Conservation (phyloP, 495 filamentous ascomycete species). For the Jackrogersella multiformis region DNA sequence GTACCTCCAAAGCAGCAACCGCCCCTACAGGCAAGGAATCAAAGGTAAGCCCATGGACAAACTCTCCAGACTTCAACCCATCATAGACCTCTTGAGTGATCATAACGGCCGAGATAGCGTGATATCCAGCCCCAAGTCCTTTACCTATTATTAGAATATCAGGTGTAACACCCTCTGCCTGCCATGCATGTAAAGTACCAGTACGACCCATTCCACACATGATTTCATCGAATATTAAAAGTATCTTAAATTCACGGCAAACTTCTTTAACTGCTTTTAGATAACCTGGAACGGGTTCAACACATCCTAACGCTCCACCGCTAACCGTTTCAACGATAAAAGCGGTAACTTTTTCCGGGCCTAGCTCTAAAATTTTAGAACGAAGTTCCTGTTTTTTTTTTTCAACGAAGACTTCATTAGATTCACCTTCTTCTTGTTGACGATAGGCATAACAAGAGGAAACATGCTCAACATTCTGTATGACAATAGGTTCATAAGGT, state of each 20-base stretch:
- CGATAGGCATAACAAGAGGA: conserved; percentile 62
- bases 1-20: conserved; percentile 3
- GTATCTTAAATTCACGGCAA: conserved; percentile 69
- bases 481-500: conserved; percentile 67
- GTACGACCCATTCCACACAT: conserved; percentile 78
- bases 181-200: conserved; percentile 70
- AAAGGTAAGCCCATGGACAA: conserved; percentile 6
- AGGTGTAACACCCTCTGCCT: conserved; percentile 59
- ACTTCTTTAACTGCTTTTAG: conserved; percentile 67
- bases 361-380: conserved; percentile 69
- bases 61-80: neutral
- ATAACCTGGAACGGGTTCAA: conserved; percentile 68
- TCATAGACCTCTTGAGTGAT: neutral
- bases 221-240: conserved; percentile 77
- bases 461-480: conserved; percentile 65
- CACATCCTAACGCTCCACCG: conserved; percentile 69
- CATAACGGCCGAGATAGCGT: conserved; percentile 21
- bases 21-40: neutral
- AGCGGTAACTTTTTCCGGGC: conserved; percentile 69
- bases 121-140: conserved; percentile 66
- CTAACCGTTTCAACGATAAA: conserved; percentile 74
- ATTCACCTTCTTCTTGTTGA: neutral
- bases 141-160: conserved; percentile 75
- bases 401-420: neutral
- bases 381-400: conserved; percentile 67